Evolutionary conservation across 352 stramenopile species (phyloP).

Genomic region (Globisporangium carolinianum): DNA sequence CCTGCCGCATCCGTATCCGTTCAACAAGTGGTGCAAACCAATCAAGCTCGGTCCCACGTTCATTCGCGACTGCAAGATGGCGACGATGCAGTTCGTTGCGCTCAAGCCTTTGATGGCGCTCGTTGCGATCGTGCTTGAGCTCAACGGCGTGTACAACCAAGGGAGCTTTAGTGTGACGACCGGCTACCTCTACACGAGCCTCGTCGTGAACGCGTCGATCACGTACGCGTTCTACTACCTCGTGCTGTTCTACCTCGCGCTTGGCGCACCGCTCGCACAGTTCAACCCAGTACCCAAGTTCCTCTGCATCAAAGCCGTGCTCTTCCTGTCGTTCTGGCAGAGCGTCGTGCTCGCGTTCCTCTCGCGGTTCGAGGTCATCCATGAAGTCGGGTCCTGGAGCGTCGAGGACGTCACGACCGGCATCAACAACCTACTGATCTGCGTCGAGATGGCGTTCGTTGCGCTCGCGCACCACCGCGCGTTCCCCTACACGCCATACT

Average conservation of each 20-base stretch:
- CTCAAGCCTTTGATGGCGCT: slow-evolving; percentile 91
- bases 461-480: slow-evolving; percentile 94
- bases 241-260: slow-evolving; percentile 95
- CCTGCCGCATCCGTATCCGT: slow-evolving; percentile 70
- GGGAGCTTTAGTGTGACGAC: slow-evolving; percentile 80
- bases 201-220: slow-evolving; percentile 95
- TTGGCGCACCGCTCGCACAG: slow-evolving; percentile 84
- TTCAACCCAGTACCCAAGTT: slow-evolving; percentile 98
- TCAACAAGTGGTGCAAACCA: slow-evolving; percentile 51
- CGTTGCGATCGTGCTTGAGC: slow-evolving; percentile 75
- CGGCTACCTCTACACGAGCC: slow-evolving; percentile 89
- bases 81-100: slow-evolving; percentile 95
- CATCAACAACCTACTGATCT: slow-evolving; percentile 98
- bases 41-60: slow-evolving; percentile 85
- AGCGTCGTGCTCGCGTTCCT: slow-evolving; percentile 89
- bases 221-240: slow-evolving; percentile 97
- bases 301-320: slow-evolving; percentile 96
- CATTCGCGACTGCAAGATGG: slow-evolving; percentile 91
- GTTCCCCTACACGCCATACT: slow-evolving; percentile 90
- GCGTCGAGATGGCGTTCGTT: slow-evolving; percentile 98
- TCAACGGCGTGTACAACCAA: slow-evolving; percentile 78
- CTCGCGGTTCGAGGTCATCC: slow-evolving; percentile 85
- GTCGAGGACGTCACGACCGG: slow-evolving; percentile 94
- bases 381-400: slow-evolving; percentile 89
- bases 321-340: slow-evolving; percentile 99